Conservation (phyloP, 2,329 filamentous ascomycete species). For the Pyrenochaeta sp. region DNA sequence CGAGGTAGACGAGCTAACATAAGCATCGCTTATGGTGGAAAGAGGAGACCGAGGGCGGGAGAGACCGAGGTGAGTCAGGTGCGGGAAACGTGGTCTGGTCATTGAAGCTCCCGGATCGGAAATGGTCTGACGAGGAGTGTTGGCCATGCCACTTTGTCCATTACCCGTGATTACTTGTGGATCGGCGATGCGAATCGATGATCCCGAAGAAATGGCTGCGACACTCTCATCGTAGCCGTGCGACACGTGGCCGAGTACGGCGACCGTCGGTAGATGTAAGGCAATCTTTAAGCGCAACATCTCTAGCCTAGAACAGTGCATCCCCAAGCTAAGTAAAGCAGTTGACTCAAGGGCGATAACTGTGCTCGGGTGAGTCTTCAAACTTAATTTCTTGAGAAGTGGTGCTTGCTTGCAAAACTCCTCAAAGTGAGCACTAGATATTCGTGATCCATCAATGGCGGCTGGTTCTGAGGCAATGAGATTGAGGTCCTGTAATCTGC, state of each 20-base stretch:
- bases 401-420: constrained; percentile 35
- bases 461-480: constrained; percentile 36
- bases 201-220: not conserved
- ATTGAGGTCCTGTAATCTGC: constrained; percentile 34
- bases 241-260: not conserved
- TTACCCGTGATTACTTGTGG: constrained; percentile 11
- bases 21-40: constrained; percentile 23
- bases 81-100: constrained; percentile 30
- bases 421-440: constrained; percentile 37
- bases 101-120: not conserved
- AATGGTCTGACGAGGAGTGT: not conserved
- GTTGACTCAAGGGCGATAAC: constrained; percentile 29
- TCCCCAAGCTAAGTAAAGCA: constrained; percentile 37
- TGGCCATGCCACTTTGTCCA: not conserved
- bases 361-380: constrained; percentile 41
- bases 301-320: constrained; percentile 35
- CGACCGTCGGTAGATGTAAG: constrained; percentile 27
- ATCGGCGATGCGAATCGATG: not conserved
- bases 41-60: constrained; percentile 39
- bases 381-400: constrained; percentile 26
- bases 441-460: constrained; percentile 38
- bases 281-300: constrained; percentile 38
- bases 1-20: constrained; percentile 21
- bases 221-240: not conserved
- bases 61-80: constrained; percentile 37